A percentile compares a stretch with the other conserved stretches of the same genome.
Evolutionary conservation across 2,329 filamentous ascomycete genomes (phyloP).

Genomic region (Escovopsis sp.): DNA sequence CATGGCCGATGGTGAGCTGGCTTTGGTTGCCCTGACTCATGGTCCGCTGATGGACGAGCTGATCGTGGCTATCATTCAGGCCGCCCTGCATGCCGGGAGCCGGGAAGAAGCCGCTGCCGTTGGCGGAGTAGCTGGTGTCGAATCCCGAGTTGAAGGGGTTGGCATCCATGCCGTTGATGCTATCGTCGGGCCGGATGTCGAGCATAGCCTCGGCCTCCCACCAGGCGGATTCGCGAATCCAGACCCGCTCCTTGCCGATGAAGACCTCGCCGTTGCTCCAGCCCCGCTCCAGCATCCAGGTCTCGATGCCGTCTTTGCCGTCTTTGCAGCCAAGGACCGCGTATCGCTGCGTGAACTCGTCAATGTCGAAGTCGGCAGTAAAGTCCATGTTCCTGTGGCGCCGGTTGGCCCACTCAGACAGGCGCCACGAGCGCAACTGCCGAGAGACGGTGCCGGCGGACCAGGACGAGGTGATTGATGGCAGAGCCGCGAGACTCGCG

Average conservation of each 20-base stretch:
- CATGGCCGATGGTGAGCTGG: conserved; percentile 34
- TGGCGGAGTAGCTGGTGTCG: conserved; percentile 58
- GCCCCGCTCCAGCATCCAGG: conserved; percentile 83
- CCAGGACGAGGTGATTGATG: conserved; percentile 70
- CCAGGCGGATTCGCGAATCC: conserved; percentile 90
- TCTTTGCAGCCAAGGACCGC: conserved; percentile 72
- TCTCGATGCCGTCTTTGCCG: conserved; percentile 84
- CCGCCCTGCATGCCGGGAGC: conserved; percentile 44
- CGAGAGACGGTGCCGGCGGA: conserved; percentile 85
- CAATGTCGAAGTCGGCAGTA: conserved; percentile 88
- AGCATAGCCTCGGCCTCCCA: conserved; percentile 97
- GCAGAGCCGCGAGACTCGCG: conserved; percentile 54
- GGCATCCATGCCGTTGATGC: conserved; percentile 25
- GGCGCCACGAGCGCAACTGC: conserved; percentile 81
- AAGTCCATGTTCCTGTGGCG: conserved; percentile 86
- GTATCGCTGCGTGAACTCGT: conserved; percentile 82
- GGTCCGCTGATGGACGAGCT: conserved; percentile 49
- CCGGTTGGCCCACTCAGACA: conserved; percentile 93
- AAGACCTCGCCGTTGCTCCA: conserved; percentile 98
- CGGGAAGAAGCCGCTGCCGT: conserved; percentile 56
- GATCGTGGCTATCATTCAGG: conserved; percentile 56
- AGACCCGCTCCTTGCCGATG: conserved; percentile 78
- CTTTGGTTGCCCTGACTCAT: conserved; percentile 41
- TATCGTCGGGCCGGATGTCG: conserved; percentile 60
- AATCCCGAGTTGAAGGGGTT: conserved; percentile 34